Evolutionary conservation across 257 asterid species (phyloP).

Genomic region (Fraxinus anomala): DNA sequence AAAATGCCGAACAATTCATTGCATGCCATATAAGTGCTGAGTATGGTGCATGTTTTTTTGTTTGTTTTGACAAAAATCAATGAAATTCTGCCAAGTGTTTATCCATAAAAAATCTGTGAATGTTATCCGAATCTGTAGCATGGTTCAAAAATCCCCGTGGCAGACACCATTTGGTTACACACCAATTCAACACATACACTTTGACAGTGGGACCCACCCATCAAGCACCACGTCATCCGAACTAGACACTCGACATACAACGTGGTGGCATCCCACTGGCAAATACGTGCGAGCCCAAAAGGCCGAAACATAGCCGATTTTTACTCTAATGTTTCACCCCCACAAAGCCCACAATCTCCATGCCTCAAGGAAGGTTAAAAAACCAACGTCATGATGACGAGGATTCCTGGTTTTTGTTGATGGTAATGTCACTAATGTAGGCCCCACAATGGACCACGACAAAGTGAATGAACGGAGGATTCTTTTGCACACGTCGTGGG

Average conservation of each 20-base stretch:
- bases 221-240: background rate
- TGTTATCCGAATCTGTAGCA: too few relatives aligned
- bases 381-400: constrained; percentile 28
- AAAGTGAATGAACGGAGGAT: background rate
- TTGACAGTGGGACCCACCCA: background rate
- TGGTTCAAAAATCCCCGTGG: constrained; percentile 18
- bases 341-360: constrained; percentile 27
- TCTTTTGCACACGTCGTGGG: constrained; percentile 26
- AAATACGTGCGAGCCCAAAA: background rate
- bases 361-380: constrained; percentile 27
- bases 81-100: too few relatives aligned
- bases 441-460: background rate
- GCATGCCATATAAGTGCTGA: too few relatives aligned
- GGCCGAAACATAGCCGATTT: background rate
- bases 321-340: background rate
- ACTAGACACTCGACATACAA: background rate
- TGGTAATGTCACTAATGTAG: constrained; percentile 30
- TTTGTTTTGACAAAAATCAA: too few relatives aligned
- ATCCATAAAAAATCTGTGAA: too few relatives aligned
- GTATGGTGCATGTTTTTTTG: too few relatives aligned
- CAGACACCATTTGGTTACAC: constrained; percentile 32
- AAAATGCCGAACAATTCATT: too few relatives aligned
- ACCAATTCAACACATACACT: too few relatives aligned
- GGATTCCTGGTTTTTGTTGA: background rate
- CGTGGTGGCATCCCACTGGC: constrained; percentile 13